Evolutionary conservation across 2,329 filamentous ascomycete species (phyloP), one percentile per base, ranked within the genome.

Genomic region (Colletotrichum sidae): DNA sequence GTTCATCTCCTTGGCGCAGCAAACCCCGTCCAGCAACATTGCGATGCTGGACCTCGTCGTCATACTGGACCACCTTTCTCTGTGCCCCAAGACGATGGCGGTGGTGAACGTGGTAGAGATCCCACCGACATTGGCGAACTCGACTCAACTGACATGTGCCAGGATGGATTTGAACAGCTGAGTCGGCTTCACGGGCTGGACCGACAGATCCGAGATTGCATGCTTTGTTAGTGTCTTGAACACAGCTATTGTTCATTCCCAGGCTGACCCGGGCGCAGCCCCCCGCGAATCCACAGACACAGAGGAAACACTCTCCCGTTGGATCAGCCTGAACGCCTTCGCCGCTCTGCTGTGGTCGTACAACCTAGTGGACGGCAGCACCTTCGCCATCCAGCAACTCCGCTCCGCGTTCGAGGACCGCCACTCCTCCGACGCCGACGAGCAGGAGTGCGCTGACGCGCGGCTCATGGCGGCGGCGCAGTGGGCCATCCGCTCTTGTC

Each of bases 261-360:
- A 5, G 4, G 45, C 46, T 62, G 1, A 62, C 53, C 25, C 7
- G 12, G 6, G 6, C 10, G 7, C 53, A 67, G 60, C 64, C 0
- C 64, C 60, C 0, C 55, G 41, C 25, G 35, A 59, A 3, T 56
- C 47, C 8, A 9, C 41, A 9, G 13, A 41, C 2, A 35, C 35
- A 4, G n/a, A 2, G 0, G 25, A 41, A 10, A 50, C 60, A 6
- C 60, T 64, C 38, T 33, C 34, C 37, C 49, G 50, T 25, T 68
- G 58, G 53, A 25, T 68, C 15, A 69, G 55, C 25, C 53, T 68
- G 11, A 65, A 68, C 47, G 65, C 60, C 12, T 69, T 69, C 37
- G 66, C 62, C 34, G 57, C 67, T 4, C 57, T 69, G 8, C 61
- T 69, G 11, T 69, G 65, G 65, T 68, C 60, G 35, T 65, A 67